Conservation (phyloP, 805 yeast genomes). For the Candida dajiaensis region DNA sequence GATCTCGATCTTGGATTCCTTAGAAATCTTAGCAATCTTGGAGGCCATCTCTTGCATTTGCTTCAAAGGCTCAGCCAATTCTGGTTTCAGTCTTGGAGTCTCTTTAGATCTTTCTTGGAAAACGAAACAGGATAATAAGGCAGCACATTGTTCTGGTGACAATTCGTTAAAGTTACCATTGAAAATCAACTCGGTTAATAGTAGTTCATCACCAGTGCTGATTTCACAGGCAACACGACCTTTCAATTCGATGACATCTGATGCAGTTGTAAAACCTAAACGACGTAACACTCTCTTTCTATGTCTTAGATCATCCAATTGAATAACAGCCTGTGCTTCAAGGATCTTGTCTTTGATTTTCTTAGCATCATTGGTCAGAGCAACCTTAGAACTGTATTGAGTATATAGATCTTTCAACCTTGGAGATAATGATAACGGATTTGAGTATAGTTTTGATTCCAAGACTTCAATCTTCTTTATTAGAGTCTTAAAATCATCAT, state of each 20-base stretch:
- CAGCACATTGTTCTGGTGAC: slow-evolving; percentile 86
- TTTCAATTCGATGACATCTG: slow-evolving; percentile 89
- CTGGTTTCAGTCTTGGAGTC: slow-evolving; percentile 78
- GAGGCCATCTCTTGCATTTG: slow-evolving; percentile 87
- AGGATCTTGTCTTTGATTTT: slow-evolving; percentile 56
- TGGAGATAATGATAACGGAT: slow-evolving; percentile 60
- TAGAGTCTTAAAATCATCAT: slow-evolving; percentile 65
- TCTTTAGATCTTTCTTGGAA: slow-evolving; percentile 95
- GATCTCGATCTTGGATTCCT: slow-evolving; percentile 84
- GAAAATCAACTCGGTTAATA: slow-evolving; percentile 87
- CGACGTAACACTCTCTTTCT: slow-evolving; percentile 91
- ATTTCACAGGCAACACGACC: slow-evolving; percentile 98
- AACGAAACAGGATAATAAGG: slow-evolving; percentile 88
- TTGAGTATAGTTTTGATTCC: slow-evolving; percentile 64
- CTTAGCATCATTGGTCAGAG: slow-evolving; percentile 52
- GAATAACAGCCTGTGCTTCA: slow-evolving; percentile 88
- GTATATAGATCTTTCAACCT: slow-evolving; percentile 58
- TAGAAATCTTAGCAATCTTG: slow-evolving; percentile 81
- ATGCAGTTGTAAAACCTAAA: slow-evolving; percentile 79
- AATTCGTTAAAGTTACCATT: slow-evolving; percentile 92
- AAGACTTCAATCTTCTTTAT: slow-evolving; percentile 76
- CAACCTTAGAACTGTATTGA: slow-evolving; percentile 59
- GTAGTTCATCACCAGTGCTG: slow-evolving; percentile 77
- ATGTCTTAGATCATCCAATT: slow-evolving; percentile 87
- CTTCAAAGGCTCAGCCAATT: slow-evolving; percentile 86